These are phyloP conservation scores for Echeveria elegans DNA, from an alignment of 164 flowering plant genomes.

Conservation along the genomic window DNA sequence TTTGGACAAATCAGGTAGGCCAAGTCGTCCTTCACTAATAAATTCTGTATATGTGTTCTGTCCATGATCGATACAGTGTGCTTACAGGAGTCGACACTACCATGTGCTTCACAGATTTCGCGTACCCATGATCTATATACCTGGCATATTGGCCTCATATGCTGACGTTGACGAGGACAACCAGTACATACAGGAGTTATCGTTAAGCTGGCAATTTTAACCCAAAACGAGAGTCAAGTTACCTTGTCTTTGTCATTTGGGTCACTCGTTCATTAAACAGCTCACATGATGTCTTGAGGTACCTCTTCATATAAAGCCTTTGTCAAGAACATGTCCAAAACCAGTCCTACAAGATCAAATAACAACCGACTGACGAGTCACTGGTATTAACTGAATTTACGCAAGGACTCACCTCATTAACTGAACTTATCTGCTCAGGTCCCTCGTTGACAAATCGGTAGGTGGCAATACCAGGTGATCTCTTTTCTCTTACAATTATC, in stretches of 20 bases:
- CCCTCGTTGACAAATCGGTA: neutral
- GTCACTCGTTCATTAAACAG: neutral
- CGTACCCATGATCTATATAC: too few relatives aligned
- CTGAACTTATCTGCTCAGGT: neutral
- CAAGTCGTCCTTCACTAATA: neutral
- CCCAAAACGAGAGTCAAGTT: neutral
- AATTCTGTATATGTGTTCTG: neutral
- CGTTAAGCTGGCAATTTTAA: neutral
- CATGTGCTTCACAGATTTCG: too few relatives aligned
- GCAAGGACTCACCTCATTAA: neutral
- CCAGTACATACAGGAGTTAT: neutral
- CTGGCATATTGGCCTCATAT: neutral
- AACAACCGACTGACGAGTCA: neutral
- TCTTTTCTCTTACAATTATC: too few relatives aligned
- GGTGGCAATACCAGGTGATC: conserved; percentile 4
- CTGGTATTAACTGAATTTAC: neutral
- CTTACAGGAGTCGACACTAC: too few relatives aligned
- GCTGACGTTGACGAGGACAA: neutral
- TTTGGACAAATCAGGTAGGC: too few relatives aligned
- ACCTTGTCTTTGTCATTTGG: neutral
- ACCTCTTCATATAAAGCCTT: neutral
- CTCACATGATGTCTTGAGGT: neutral
- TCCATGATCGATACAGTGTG: neutral
- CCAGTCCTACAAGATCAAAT: neutral
- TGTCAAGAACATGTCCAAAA: neutral